Evolutionary conservation across 2,329 filamentous ascomycete species (phyloP), one percentile per base, ranked within the genome.

Genomic region (Phyllosticta capitalensis): DNA sequence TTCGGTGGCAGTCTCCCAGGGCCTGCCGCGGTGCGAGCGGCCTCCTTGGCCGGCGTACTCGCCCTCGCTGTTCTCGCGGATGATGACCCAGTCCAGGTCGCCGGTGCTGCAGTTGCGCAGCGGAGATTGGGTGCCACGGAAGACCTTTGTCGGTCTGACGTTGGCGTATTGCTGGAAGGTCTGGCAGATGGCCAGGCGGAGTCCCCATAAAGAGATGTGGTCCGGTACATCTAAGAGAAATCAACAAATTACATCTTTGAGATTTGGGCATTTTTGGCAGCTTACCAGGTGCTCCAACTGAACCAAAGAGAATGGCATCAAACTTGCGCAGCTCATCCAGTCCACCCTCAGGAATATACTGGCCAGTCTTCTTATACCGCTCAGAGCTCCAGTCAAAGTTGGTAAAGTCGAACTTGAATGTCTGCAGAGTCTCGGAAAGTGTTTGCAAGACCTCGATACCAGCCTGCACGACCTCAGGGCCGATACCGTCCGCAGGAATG

Each of bases 401-500:
- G 50, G 78, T 79, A 66, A 88, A 88, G 10, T 82, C 72, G 0
- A 89, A 74, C 14, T 74, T 66, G 69, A 89, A 89, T 0, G 79
- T 78, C 48, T 80, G 76, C 1, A 84, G 72, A 1, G 79, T 74
- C 33, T 75, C 67, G 4, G 77, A 74, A 0, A 86, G 69, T 14
- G 78, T 77, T 62, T 83, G 77, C 55, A 89, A 71, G 0, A 86
- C 86, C 50, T 79, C 75, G 9, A 88, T 81, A 1, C 83, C 84
- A 1, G 83, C 83, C 30, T 79, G 75, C 69, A 87, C 82, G 10
- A 89, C 85, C 69, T 89, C 86, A 1, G 80, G 80, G 1, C 86
- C 86, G 62, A 89, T 88, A 58, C 86, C 86, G 66, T 89, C 86
- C 7, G 83, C 86, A 0, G 85, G 84, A 58, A 89, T 86, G 28